Base-by-base conservation (phyloP, 2,329 filamentous ascomycete genomes). In the Fusarium duplospermum region DNA sequence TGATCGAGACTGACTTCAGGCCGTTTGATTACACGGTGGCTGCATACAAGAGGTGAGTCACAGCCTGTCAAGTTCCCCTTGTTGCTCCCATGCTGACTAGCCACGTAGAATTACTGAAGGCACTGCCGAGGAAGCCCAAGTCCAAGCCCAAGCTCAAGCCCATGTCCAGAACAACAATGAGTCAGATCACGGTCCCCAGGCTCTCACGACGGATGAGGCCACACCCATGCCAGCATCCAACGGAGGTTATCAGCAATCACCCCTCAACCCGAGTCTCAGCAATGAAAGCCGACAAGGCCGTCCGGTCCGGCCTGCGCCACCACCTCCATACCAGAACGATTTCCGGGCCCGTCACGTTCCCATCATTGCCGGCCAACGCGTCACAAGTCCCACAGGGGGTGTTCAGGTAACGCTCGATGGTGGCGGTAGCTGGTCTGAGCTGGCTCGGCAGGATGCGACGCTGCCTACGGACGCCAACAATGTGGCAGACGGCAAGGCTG, bases 11-110 rank as follows among this genome's bases (percentile, higher is more conserved):
- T 6, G 93, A 98, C 79, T 99, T 98, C 80, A 92, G 93, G 81
- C 94, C 95, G 1, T 99, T 98, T 81, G 96, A 99, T 82, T 99
- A 99, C 83, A 98, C 95, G 0, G 85, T 92, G 4, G 91, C 94
- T 22, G 93, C 91, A 4, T 96, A 95, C 78, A 91, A 92, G 79
- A 92, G 92, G 89, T 94, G 87, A 73, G 90, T 75, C 4, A 16
- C 13, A 13, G n/a, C 18, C 11, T 11, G 24, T 10, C 45, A 50
- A 50, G 5, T 14, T 35, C 18, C 16, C 7, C 18, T 35, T 33
- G 10, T 8, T 27, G 11, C 20, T 18, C 18, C 10, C 22, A 10
- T 66, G 38, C 73, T 52, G 6, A 66, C 78, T 80, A 64, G 79
- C 66, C 29, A n/a, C 20, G 11, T 38, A 66, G 85, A 70, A 83